Evolutionary conservation across 2,329 filamentous ascomycete genomes (phyloP).

Genomic region (Fusarium graminum): DNA sequence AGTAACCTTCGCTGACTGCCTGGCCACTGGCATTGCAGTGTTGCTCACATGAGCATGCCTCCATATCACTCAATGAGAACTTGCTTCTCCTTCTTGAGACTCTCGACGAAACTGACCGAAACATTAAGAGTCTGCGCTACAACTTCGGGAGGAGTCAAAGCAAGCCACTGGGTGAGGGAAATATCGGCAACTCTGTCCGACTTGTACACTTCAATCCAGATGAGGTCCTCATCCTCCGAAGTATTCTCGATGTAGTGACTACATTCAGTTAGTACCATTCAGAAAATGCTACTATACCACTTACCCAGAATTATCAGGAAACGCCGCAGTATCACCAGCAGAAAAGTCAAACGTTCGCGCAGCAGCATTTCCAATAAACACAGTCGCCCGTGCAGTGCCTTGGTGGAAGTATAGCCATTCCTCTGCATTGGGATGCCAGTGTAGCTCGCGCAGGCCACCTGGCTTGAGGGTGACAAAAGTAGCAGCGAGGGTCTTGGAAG

Average conservation of each 20-base stretch:
- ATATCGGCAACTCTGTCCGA: constrained; percentile 76
- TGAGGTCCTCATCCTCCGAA: constrained; percentile 71
- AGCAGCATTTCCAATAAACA: constrained; percentile 72
- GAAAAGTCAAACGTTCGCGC: constrained; percentile 76
- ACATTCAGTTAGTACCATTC: not conserved
- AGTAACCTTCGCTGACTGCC: too few species aligned
- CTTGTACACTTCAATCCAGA: constrained; percentile 79
- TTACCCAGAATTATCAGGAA: constrained; percentile 73
- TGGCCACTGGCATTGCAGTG: too few species aligned
- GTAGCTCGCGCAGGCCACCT: constrained; percentile 72
- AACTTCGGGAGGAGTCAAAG: constrained; percentile 73
- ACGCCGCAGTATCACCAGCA: constrained; percentile 76
- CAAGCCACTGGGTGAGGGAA: constrained; percentile 76
- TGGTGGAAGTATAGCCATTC: constrained; percentile 80
- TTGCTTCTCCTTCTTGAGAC: constrained; percentile 74
- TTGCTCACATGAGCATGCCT: too few species aligned
- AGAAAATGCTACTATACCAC: constrained; percentile 16
- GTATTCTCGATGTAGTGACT: constrained; percentile 79
- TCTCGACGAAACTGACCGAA: constrained; percentile 66
- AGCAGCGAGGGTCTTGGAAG: constrained; percentile 74
- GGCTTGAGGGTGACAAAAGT: constrained; percentile 74
- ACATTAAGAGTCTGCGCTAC: constrained; percentile 72
- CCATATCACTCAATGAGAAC: constrained; percentile 55
- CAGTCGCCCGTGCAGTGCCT: constrained; percentile 71
- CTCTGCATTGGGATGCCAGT: constrained; percentile 78